phyloP scores from a whole-genome alignment of 805 yeast species.

The Saccharomycopsis malanga region DNA sequence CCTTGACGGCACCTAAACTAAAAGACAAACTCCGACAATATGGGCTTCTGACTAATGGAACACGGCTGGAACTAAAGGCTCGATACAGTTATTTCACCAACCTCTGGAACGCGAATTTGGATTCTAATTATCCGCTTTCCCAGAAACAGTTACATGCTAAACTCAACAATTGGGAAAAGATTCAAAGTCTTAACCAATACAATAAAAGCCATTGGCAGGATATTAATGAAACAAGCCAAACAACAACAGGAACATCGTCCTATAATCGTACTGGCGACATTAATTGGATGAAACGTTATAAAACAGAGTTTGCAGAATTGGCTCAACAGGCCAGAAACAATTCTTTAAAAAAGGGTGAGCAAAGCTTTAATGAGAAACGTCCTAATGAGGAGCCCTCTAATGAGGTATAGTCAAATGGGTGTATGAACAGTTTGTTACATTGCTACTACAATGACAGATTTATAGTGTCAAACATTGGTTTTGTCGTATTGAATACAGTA shows the following conservation, averaged over 20 bases:
- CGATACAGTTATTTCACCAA: conserved; percentile 15
- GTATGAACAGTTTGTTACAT: too few species aligned
- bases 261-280: not conserved
- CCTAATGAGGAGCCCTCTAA: too few species aligned
- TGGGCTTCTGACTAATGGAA: not conserved
- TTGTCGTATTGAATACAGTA: too few species aligned
- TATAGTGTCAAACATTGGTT: too few species aligned
- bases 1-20: not conserved
- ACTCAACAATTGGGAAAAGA: conserved; percentile 18
- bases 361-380: too few species aligned
- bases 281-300: conserved; percentile 14
- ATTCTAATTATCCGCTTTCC: conserved; percentile 10
- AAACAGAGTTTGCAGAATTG: conserved; percentile 12
- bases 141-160: conserved; percentile 5
- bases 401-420: too few species aligned
- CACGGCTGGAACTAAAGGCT: conserved; percentile 1
- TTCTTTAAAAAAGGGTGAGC: too few species aligned
- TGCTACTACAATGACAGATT: too few species aligned
- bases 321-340: too few species aligned
- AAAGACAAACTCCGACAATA: not conserved
- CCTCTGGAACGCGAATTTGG: conserved; percentile 19
- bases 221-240: not conserved
- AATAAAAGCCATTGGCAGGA: conserved; percentile 11
- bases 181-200: conserved; percentile 12
- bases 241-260: not conserved